Conservation (phyloP, 495 filamentous ascomycete species). For the Daldinia decipiens region DNA sequence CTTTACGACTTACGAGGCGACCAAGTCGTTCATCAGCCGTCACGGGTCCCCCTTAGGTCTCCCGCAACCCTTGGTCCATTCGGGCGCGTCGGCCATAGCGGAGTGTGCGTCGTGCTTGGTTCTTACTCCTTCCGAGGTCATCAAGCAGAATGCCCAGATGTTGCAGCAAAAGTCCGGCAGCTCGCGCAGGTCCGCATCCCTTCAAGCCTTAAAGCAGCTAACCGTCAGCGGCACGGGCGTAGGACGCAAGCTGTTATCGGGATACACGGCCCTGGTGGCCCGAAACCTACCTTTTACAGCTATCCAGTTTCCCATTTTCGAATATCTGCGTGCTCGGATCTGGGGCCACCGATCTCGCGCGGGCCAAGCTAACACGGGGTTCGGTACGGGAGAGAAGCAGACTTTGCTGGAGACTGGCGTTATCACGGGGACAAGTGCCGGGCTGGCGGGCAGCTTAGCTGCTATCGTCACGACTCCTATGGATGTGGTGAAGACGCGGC, state of each 20-base stretch:
- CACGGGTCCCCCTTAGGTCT: conserved; percentile 53
- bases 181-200: conserved; percentile 50
- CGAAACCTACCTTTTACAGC: conserved; percentile 89
- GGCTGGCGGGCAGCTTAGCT: conserved; percentile 72
- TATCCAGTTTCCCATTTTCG: conserved; percentile 88
- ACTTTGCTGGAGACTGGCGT: conserved; percentile 68
- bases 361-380: conserved; percentile 16
- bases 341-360: conserved; percentile 48
- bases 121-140: conserved; percentile 87
- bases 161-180: conserved; percentile 43
- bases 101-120: conserved; percentile 87
- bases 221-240: conserved; percentile 40
- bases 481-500: conserved; percentile 84
- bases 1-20: conserved; percentile 87
- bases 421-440: conserved; percentile 76
- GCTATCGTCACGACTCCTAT: conserved; percentile 81
- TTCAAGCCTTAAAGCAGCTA: conserved; percentile 57
- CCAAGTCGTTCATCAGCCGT: conserved; percentile 64
- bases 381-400: conserved; percentile 34
- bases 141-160: conserved; percentile 95
- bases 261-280: conserved; percentile 80
- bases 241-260: conserved; percentile 68
- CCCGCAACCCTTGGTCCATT: conserved; percentile 72
- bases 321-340: conserved; percentile 63
- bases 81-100: conserved; percentile 74